phyloP scores from a whole-genome alignment of 805 yeast species.

The Lipomyces oligophaga region DNA sequence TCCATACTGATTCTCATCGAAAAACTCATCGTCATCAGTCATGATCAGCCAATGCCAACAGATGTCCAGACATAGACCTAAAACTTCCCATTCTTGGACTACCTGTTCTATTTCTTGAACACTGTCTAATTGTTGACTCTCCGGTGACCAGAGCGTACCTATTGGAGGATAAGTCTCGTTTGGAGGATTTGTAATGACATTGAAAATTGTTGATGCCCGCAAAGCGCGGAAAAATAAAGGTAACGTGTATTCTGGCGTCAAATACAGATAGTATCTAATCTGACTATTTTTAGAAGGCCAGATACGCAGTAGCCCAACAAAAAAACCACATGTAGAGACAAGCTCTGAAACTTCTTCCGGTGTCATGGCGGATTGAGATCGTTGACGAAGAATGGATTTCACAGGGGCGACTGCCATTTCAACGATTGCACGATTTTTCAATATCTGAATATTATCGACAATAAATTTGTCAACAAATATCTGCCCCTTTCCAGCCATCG shows the following conservation, averaged over 20 bases:
- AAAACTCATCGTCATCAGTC: conserved; percentile 61
- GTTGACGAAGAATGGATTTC: no score
- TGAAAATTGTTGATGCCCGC: conserved; percentile 6
- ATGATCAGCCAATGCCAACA: conserved; percentile 64
- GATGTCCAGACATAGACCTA: conserved; percentile 55
- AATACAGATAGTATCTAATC: conserved; percentile 18
- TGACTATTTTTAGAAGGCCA: conserved; percentile 20
- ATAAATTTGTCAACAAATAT: conserved; percentile 5
- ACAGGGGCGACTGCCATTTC: conserved; percentile 17
- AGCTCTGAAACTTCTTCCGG: conserved; percentile 1
- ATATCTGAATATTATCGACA: conserved; percentile 1
- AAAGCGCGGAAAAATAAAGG: conserved; percentile 19
- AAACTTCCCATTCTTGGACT: conserved; percentile 32
- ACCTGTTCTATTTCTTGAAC: conserved; percentile 4
- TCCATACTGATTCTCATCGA: conserved; percentile 42
- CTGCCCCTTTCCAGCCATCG: not conserved
- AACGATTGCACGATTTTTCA: conserved; percentile 10
- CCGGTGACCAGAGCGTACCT: conserved; percentile 13
- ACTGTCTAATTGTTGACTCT: not conserved
- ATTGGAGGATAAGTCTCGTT: not conserved
- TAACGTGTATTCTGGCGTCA: conserved; percentile 19
- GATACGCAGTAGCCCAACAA: conserved; percentile 18
- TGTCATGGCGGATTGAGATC: not conserved
- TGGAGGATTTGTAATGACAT: not conserved
- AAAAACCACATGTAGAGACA: conserved; percentile 13